Conservation (phyloP, 2,329 filamentous ascomycete genomes). For the Fonsecaea pugnacius region DNA sequence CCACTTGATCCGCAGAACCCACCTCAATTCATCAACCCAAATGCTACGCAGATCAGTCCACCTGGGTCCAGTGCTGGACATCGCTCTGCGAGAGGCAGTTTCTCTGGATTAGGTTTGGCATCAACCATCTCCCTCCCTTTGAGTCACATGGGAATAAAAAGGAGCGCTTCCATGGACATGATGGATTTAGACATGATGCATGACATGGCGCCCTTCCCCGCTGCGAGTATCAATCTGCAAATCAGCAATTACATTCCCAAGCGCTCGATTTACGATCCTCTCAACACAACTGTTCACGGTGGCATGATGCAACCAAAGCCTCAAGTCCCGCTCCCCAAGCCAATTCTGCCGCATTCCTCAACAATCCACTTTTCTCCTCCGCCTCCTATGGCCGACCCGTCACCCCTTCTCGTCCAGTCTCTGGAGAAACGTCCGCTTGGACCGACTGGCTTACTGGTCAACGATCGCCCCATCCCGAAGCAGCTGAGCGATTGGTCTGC, state of each 20-base stretch:
- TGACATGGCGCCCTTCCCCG: conserved; percentile 33
- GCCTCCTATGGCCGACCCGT: conserved; percentile 33
- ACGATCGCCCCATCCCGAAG: conserved; percentile 32
- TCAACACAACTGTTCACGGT: conserved; percentile 14
- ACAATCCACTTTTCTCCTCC: conserved; percentile 4
- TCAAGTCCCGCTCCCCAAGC: background rate
- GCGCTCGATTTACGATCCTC: conserved; percentile 33
- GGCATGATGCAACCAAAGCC: conserved; percentile 20
- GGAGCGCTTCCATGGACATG: conserved; percentile 33
- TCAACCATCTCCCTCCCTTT: conserved; percentile 17
- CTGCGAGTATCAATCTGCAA: conserved; percentile 19
- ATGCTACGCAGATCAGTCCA: conserved; percentile 37
- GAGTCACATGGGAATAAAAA: conserved; percentile 26
- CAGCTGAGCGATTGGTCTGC: conserved; percentile 33
- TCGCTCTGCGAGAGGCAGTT: conserved; percentile 32
- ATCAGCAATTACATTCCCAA: conserved; percentile 28
- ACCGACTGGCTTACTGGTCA: conserved; percentile 31
- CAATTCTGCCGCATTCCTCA: conserved; percentile 4
- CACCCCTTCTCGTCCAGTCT: conserved; percentile 24
- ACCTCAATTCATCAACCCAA: conserved; percentile 38
- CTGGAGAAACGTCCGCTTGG: conserved; percentile 33
- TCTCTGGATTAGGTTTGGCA: conserved; percentile 28
- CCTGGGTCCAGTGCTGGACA: conserved; percentile 32
- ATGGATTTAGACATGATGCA: conserved; percentile 27
- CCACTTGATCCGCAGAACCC: conserved; percentile 34